Conservation (phyloP, 2,329 filamentous ascomycete species). For the Beauveria brongniartii region DNA sequence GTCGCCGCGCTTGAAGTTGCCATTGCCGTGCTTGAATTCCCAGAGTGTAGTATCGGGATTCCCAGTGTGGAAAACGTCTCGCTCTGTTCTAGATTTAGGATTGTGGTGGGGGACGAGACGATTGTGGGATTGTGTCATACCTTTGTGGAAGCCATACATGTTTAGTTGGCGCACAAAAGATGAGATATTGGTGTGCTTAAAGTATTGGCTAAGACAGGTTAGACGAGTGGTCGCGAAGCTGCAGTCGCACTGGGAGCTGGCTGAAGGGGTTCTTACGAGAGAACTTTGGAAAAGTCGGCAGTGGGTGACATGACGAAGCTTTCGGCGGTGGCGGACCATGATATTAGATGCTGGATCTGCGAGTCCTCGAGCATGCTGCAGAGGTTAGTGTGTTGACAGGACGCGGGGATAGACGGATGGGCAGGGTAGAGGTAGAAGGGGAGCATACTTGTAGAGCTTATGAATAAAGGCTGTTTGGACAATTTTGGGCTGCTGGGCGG, state of each 20-base stretch:
- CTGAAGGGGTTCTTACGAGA: conserved; percentile 61
- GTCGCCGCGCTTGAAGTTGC: conserved; percentile 93
- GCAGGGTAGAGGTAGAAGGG: no score
- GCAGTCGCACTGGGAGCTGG: conserved; percentile 12
- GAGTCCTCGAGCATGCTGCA: conserved; percentile 91
- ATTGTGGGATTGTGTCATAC: conserved; percentile 34
- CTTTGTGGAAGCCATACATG: conserved; percentile 99
- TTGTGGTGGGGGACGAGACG: neutral
- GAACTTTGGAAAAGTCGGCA: conserved; percentile 93
- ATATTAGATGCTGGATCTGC: conserved; percentile 89
- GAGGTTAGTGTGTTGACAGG: conserved; percentile 18
- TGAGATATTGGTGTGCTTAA: conserved; percentile 98
- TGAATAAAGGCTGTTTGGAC: conserved; percentile 98
- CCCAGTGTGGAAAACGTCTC: conserved; percentile 94
- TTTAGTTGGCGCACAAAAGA: conserved; percentile 97
- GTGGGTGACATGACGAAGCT: conserved; percentile 99
- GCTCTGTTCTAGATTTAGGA: conserved; percentile 51
- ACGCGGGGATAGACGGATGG: neutral
- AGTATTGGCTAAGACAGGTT: conserved; percentile 69
- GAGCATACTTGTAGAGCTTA: conserved; percentile 90
- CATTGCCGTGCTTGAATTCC: conserved; percentile 98
- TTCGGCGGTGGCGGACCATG: conserved; percentile 87
- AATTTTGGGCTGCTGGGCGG: conserved; percentile 89
- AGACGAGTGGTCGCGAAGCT: conserved; percentile 3
- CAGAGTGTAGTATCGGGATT: conserved; percentile 89